These are phyloP conservation scores for Phytophthora sp. DNA, from an alignment of 352 stramenopile genomes.

Conservation along the genomic window DNA sequence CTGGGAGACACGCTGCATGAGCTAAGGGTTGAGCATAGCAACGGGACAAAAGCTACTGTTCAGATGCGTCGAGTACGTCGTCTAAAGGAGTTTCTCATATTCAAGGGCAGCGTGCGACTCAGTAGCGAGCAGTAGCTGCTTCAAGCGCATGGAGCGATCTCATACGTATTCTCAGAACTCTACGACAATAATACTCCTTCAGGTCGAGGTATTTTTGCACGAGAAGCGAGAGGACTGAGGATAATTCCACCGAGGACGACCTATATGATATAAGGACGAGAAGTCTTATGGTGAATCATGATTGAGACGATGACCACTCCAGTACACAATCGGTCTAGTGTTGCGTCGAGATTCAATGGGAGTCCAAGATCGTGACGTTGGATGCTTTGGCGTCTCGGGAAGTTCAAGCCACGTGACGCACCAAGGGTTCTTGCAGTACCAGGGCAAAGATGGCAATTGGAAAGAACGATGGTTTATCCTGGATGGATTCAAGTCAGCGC, in stretches of 20 bases:
- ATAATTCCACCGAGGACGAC: constrained; percentile 26
- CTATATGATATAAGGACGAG: constrained; percentile 22
- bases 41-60: constrained; percentile 27
- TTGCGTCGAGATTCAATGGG: constrained; percentile 20
- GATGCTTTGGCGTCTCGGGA: constrained; percentile 34
- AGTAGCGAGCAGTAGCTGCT: constrained; percentile 14
- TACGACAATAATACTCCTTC: not conserved
- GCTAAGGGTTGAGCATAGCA: constrained; percentile 35
- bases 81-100: constrained; percentile 50
- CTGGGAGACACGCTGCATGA: constrained; percentile 19
- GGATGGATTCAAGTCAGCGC: constrained; percentile 41
- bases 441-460: constrained; percentile 49
- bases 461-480: constrained; percentile 81
- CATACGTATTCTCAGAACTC: constrained; percentile 23
- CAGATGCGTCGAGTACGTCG: constrained; percentile 30
- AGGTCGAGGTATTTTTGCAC: constrained; percentile 30
- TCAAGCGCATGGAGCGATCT: not conserved
- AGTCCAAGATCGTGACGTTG: constrained; percentile 14
- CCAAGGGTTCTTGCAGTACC: constrained; percentile 62
- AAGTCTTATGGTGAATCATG: not conserved
- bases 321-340: constrained; percentile 8
- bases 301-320: not conserved
- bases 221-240: not conserved
- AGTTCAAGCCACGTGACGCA: constrained; percentile 31
- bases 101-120: constrained; percentile 41